Base-by-base conservation (phyloP, 2,329 filamentous ascomycete genomes). In the Penicillium brasilianum region DNA sequence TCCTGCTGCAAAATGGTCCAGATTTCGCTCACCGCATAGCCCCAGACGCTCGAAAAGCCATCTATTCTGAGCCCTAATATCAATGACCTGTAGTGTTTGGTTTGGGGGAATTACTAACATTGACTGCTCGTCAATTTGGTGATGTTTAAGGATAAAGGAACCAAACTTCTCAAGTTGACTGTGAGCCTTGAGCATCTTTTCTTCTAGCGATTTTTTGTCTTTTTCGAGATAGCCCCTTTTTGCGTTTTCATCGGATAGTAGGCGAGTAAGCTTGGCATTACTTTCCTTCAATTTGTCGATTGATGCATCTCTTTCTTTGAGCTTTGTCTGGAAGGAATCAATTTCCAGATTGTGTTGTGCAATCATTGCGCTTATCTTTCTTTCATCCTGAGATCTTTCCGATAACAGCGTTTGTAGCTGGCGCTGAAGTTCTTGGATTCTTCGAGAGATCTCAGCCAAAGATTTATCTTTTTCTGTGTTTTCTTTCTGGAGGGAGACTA, bases 371-470 rank as follows among this genome's bases (percentile, higher is more conserved):
- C 16, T 55, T 11, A 55, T 55, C 53, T 36, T 43, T 25, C 25
- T 55, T 55, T 55, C 39, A 36, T 55, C 53, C 37, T 55, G 25
- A 30, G 53, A 55, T 55, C 39, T 55, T 46, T 55, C 53, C 16
- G 25, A 55, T 36, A 55, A 32, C 39, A 13, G 37, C 32, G 53
- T 55, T 55, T 55, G 25, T 44, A 55, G 25, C 53, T 55, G 25
- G 25, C 39, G 25, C 32, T 55, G 25, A 44, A 55, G 53, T 44
- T 55, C 53, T 43, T 55, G 25, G 14, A 55, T 55, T 25, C 53
- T 55, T 44, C 53, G 25, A 55, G 53, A 55, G 37, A 55, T 32
- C 53, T 55, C 25, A 55, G 53, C 32, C 25, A 55, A 44, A 43
- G 53, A 55, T 46, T 55, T 55, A 30, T 46, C 53, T 46, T 36